Evolutionary conservation across 116 monocot species (phyloP).

Genomic region (Dioscorea cayenensis): DNA sequence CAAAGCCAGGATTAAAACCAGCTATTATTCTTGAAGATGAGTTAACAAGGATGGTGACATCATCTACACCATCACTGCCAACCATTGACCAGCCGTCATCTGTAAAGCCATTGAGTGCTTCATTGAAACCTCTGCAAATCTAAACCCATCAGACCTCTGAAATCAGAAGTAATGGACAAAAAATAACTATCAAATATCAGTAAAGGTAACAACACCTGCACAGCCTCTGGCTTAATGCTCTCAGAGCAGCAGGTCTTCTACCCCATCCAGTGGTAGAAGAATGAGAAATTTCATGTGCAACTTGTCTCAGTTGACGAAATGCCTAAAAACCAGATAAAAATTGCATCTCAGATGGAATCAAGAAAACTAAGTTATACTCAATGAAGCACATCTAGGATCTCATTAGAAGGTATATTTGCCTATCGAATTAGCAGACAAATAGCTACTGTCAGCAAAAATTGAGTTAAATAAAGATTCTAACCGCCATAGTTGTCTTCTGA

Average conservation of each 20-base stretch:
- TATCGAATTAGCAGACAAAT: neutral
- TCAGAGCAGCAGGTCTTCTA: conserved; percentile 48
- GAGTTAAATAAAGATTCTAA: conserved; percentile 19
- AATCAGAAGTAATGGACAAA: neutral
- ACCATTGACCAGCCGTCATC: conserved; percentile 70
- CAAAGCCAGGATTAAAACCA: conserved; percentile 41
- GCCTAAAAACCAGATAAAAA: conserved; percentile 34
- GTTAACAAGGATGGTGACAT: conserved; percentile 58
- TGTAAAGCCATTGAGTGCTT: conserved; percentile 65
- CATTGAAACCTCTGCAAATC: conserved; percentile 63
- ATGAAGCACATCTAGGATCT: neutral
- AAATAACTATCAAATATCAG: neutral
- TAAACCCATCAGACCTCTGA: neutral
- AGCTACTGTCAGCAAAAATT: neutral
- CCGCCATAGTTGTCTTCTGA: conserved; percentile 61
- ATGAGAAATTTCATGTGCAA: conserved; percentile 48
- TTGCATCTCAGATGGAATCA: neutral
- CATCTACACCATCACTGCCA: conserved; percentile 45
- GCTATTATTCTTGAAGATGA: conserved; percentile 37
- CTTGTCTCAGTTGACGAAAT: conserved; percentile 53
- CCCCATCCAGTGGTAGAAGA: conserved; percentile 34
- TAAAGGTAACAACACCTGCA: conserved; percentile 26
- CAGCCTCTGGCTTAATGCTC: conserved; percentile 59
- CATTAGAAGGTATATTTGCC: too few relatives aligned
- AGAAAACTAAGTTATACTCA: neutral